Evolutionary conservation across 768 basidiomycete genomes (phyloP), one percentile per base, ranked within the genome.

Genomic region (Chalciporus sphaerocephalus): DNA sequence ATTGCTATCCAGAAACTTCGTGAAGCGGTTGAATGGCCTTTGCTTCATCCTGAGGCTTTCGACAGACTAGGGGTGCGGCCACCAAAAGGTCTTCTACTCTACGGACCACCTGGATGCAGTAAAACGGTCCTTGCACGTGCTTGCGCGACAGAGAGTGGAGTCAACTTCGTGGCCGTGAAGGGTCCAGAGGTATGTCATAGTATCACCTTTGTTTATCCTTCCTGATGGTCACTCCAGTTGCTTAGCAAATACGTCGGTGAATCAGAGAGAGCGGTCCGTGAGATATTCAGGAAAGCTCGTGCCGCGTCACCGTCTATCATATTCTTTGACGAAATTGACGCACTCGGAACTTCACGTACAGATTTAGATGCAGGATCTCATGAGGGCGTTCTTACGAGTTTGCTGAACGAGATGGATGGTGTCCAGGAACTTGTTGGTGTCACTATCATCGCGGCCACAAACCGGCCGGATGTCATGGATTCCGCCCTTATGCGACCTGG

Each of bases 321-420:
- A 35, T 97, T 99, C 69, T 96, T 99, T 60, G 96, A 99, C 60
- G 96, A 99, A 64, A 90, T 99, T 42, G 96, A 99, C 59, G 93
- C 94, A 0, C 75, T 99, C 1, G 94, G 89, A 2, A 80, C 82
- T 1, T 83, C 91, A 1, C 80, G 96, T 24, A 73, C 69, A 0
- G 79, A 81, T 36, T 62, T 60, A 6, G 78, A 81, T 13, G 67
- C 69, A 2, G 81, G 82, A 33, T 74, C 81, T 0, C 87, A 92
- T 55, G 87, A 91, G 54, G 93, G 96, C 7, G 92, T 97, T 11
- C 74, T 99, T 7, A 94, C 94, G 2, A 95, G 84, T 49, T 73
- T 99, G 11, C 64, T 99, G 45, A 98, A 95, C 60, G 96, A 99
- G 62, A 98, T 98, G 92, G 96, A 98, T 59, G 96, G 96, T 16